These are phyloP conservation scores for Rosa chinensis DNA, from an alignment of 306 rosid genomes.

Conservation along the genomic window DNA sequence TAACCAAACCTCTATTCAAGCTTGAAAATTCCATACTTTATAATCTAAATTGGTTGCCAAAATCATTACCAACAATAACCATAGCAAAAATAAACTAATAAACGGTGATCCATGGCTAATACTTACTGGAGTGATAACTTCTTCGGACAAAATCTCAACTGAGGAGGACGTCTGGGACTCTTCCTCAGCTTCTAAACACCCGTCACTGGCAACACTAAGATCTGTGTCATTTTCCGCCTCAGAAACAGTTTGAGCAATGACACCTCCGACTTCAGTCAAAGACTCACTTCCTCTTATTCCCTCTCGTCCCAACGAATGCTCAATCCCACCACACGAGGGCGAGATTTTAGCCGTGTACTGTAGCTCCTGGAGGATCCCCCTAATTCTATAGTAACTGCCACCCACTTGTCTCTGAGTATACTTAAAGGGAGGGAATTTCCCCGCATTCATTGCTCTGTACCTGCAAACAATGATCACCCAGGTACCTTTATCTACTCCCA, in stretches of 20 bases:
- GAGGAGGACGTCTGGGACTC: slow-evolving; percentile 20
- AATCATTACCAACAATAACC: slow-evolving; percentile 8
- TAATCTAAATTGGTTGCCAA: neutral
- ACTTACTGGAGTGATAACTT: slow-evolving; percentile 45
- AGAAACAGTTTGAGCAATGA: slow-evolving; percentile 12
- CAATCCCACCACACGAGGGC: slow-evolving; percentile 16
- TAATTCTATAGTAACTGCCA: slow-evolving; percentile 51
- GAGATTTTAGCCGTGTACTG: slow-evolving; percentile 37
- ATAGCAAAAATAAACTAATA: neutral
- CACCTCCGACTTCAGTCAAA: slow-evolving; percentile 18
- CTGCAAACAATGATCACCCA: slow-evolving; percentile 31
- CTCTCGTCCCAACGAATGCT: slow-evolving; percentile 23
- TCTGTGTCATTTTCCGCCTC: slow-evolving; percentile 13
- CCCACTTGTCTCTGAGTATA: slow-evolving; percentile 48
- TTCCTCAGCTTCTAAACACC: slow-evolving; percentile 34
- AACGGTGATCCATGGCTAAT: neutral
- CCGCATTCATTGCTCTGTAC: slow-evolving; percentile 54
- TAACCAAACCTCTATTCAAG: neutral
- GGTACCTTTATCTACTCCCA: neutral
- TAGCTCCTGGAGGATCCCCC: slow-evolving; percentile 56
- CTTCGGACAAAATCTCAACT: slow-evolving; percentile 26
- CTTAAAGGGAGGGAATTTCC: slow-evolving; percentile 44
- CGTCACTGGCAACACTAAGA: slow-evolving; percentile 13
- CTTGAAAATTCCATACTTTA: neutral
- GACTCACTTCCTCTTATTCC: slow-evolving; percentile 8